Percentiles rank a stretch among this genome's conserved stretches.
Conservation (phyloP, 2,329 filamentous ascomycete species). For the Davidsoniella neocaledoniae region DNA sequence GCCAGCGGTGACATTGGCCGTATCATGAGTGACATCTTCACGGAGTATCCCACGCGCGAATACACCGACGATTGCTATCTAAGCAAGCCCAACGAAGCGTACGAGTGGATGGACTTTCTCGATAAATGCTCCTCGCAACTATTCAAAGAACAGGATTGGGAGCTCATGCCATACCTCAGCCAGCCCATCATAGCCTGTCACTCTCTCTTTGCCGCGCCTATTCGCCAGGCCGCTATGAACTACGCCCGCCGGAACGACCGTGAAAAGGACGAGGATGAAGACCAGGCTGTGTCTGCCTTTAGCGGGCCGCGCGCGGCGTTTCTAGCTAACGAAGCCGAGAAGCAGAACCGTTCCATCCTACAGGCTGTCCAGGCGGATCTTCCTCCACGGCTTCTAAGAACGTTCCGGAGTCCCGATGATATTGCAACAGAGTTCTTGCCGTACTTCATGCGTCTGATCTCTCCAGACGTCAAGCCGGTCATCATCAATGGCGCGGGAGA, state of each 20-base stretch:
- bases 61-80: conserved; percentile 89
- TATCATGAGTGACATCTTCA: conserved; percentile 69
- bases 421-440: conserved; percentile 72
- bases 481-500: conserved; percentile 57
- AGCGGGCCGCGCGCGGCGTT: conserved; percentile 70
- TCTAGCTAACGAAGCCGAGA: conserved; percentile 62
- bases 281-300: conserved; percentile 50
- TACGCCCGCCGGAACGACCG: conserved; percentile 23
- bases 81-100: conserved; percentile 70
- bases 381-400: conserved; percentile 51
- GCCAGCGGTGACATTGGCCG: conserved; percentile 64
- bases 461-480: conserved; percentile 81
- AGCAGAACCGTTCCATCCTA: conserved; percentile 59
- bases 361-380: conserved; percentile 57
- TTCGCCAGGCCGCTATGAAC: conserved; percentile 26
- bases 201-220: conserved; percentile 66
- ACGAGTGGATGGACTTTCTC: conserved; percentile 93
- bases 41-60: conserved; percentile 68
- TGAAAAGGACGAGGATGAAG: conserved; percentile 30
- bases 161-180: conserved; percentile 71
- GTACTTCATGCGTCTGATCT: conserved; percentile 66
- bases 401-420: conserved; percentile 63
- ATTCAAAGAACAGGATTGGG: conserved; percentile 80
- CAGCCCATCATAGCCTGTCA: conserved; percentile 83
- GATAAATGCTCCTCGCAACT: conserved; percentile 66